Conservation (phyloP, 345 rosid genomes). For the Citrus unshiu region DNA sequence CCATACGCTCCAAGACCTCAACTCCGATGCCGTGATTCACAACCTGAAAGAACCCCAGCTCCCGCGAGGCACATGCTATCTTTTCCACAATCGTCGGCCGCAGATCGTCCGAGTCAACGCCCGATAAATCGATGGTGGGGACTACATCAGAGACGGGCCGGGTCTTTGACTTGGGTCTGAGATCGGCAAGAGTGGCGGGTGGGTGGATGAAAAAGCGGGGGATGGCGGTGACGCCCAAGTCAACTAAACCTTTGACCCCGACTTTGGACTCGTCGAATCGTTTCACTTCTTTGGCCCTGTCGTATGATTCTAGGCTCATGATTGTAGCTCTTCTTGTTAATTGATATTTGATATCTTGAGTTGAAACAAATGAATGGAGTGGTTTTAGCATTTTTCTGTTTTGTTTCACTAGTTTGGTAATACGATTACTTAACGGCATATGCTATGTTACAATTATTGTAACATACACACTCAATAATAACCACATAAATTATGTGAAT, state of each 20-base stretch:
- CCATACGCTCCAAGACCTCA: conserved; percentile 31
- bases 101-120: neutral
- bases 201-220: conserved; percentile 57
- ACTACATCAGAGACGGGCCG: conserved; percentile 7
- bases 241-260: conserved; percentile 53
- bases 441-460: no score
- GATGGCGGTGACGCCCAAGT: conserved; percentile 41
- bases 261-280: conserved; percentile 43
- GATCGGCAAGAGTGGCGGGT: conserved; percentile 20
- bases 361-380: no score
- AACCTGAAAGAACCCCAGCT: conserved; percentile 54
- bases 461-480: no score
- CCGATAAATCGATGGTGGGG: conserved; percentile 47
- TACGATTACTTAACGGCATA: no score
- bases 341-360: no score
- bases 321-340: neutral
- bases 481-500: no score
- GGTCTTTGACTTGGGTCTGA: neutral
- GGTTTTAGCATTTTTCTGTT: no score
- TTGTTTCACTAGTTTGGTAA: no score
- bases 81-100: conserved; percentile 29
- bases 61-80: conserved; percentile 29
- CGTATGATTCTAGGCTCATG: conserved; percentile 9
- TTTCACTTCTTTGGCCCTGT: conserved; percentile 29
- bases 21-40: conserved; percentile 46